Percentiles rank a stretch among this genome's conserved stretches.
Conservation (phyloP, 2,329 filamentous ascomycete species). For the Aspergillus piperis region DNA sequence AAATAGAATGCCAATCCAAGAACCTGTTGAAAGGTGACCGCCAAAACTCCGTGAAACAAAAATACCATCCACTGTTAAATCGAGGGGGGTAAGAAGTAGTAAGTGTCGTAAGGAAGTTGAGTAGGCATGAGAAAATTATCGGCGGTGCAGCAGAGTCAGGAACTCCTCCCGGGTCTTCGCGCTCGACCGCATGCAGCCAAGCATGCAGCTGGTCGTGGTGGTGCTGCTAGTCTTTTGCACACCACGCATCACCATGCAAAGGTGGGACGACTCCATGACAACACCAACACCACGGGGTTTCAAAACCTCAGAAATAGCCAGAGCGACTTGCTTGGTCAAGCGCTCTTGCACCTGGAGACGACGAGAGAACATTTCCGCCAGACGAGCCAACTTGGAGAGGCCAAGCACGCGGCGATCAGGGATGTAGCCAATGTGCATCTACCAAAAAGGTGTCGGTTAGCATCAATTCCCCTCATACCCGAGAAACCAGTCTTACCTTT, state of each 20-base stretch:
- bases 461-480: not conserved
- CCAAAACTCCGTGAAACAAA: constrained; percentile 39
- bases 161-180: constrained; percentile 97
- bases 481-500: constrained; percentile 61
- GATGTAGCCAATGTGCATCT: constrained; percentile 99
- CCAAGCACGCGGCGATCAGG: constrained; percentile 88
- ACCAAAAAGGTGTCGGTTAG: constrained; percentile 13
- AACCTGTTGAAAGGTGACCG: constrained; percentile 46
- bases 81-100: constrained; percentile 20
- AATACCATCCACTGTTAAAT: constrained; percentile 30
- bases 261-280: constrained; percentile 93
- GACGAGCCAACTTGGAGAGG: constrained; percentile 90
- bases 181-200: constrained; percentile 91
- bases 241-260: constrained; percentile 99
- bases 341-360: constrained; percentile 95
- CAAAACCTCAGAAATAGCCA: constrained; percentile 89
- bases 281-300: constrained; percentile 94
- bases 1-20: constrained; percentile 26
- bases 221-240: constrained; percentile 85
- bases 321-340: constrained; percentile 91
- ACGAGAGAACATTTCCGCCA: constrained; percentile 95
- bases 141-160: constrained; percentile 71
- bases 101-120: constrained; percentile 17
- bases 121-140: constrained; percentile 30
- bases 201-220: constrained; percentile 94